phyloP scores from a whole-genome alignment of 2,329 filamentous ascomycete species.

The Acrodontium crateriforme region DNA sequence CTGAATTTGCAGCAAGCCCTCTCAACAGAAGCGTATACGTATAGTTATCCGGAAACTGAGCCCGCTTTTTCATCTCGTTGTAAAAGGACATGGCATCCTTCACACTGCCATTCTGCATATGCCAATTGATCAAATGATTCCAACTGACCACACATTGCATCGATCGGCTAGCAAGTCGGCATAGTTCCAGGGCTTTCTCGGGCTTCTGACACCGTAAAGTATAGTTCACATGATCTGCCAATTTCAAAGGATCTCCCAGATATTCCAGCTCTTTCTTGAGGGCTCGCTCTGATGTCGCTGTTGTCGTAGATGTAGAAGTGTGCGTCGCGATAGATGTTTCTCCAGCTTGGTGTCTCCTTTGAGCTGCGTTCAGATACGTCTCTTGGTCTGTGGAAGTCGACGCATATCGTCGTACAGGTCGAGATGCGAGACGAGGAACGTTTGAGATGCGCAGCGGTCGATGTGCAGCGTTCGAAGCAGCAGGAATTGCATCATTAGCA shows the following conservation, averaged over 20 bases:
- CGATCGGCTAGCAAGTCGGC: conserved; percentile 53
- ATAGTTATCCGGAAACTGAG: conserved; percentile 61
- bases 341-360: no score
- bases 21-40: conserved; percentile 77
- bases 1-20: conserved; percentile 45
- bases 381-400: no score
- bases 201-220: conserved; percentile 46
- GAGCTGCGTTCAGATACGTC: no score
- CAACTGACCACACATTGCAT: conserved; percentile 61
- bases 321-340: no score
- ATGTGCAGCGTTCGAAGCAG: conserved; percentile 5
- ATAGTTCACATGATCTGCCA: conserved; percentile 53
- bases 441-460: conserved; percentile 13
- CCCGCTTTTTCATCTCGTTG: conserved; percentile 98
- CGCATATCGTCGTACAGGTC: conserved; percentile 2
- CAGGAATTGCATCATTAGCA: conserved; percentile 15
- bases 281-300: conserved; percentile 10
- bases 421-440: conserved; percentile 7
- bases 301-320: no score
- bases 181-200: conserved; percentile 54
- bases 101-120: conserved; percentile 47
- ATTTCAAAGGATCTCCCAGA: conserved; percentile 56
- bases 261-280: conserved; percentile 46
- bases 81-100: conserved; percentile 63
- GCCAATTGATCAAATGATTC: conserved; percentile 71